Evolutionary conservation across 2,329 filamentous ascomycete species (phyloP), one percentile per base, ranked within the genome.

Genomic region (Colletotrichum magnum): DNA sequence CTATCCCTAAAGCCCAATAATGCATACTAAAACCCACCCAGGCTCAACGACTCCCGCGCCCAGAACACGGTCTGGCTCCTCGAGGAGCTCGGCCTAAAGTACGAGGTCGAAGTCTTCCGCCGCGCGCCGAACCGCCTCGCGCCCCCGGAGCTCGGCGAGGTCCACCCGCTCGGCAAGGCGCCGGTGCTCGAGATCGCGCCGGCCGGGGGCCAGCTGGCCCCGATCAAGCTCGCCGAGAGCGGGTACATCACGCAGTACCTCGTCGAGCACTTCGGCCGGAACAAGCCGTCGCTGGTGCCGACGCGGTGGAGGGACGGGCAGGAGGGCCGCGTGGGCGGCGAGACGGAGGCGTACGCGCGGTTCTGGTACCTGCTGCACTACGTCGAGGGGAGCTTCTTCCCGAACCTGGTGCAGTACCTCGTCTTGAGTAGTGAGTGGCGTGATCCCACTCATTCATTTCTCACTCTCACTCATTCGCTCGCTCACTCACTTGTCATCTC

Each of bases 81-180:
- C 54, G 93, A 96, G 78, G 94, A 95, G 79, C 90, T 96, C 71
- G 86, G 92, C 52, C 80, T 97, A 28, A 87, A 91, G 32, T 97
- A 97, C 81, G 88, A 94, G 70, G 82, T 98, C 69, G 89, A 95
- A 75, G 86, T 92, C 63, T 96, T 92, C 86, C 93, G 93, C 79
- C 92, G 95, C 64, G 21, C 21, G 10, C 15, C 66, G 1, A 78
- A 84, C 72, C 81, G 80, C 59, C 84, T 93, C 16, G 95, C 95
- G 1, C 93, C 94, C 3, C 84, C 89, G 0, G 92, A 93, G 75
- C 87, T 98, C 48, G 91, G 92, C 75, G 85, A 93, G 71, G 82
- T 97, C 41, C 94, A 97, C 76, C 92, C 94, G 0, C 86, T 98
- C 5, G 95, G 95, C 71, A 97, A 97, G 79, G 94, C 94, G 1